Evolutionary conservation across 2,329 filamentous ascomycete species (phyloP).

Genomic region (Bipolaris victoriae): DNA sequence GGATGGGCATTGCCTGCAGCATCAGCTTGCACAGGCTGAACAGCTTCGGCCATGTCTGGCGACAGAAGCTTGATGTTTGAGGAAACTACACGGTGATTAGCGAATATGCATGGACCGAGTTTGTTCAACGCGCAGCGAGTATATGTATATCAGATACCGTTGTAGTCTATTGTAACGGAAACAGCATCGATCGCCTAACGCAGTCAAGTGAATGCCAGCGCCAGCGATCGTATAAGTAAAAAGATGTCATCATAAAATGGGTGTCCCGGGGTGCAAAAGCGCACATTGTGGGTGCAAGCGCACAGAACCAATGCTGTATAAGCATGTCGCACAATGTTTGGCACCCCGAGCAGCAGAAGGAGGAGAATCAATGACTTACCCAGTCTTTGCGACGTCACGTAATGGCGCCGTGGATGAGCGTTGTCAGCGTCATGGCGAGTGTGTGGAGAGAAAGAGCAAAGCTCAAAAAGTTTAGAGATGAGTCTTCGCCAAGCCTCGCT

Average conservation of each 20-base stretch:
- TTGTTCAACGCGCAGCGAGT: constrained; percentile 3
- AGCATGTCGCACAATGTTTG: neutral
- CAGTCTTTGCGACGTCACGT: constrained; percentile 17
- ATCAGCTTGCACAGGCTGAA: constrained; percentile 15
- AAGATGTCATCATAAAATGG: constrained; percentile 34
- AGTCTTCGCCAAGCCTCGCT: constrained; percentile 15
- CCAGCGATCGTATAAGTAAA: constrained; percentile 33
- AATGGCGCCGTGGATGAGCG: constrained; percentile 15
- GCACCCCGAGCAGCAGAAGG: neutral
- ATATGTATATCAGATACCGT: constrained; percentile 45
- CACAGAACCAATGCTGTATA: neutral
- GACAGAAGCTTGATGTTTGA: constrained; percentile 10
- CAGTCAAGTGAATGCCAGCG: constrained; percentile 44
- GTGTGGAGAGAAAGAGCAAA: constrained; percentile 10
- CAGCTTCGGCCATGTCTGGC: constrained; percentile 24
- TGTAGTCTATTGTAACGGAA: constrained; percentile 47
- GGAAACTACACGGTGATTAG: constrained; percentile 22
- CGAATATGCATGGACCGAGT: neutral
- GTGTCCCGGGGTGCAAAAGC: neutral
- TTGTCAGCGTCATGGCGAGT: constrained; percentile 19
- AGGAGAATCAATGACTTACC: constrained; percentile 12
- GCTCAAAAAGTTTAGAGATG: constrained; percentile 12
- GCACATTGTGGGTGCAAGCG: constrained; percentile 1
- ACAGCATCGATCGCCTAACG: constrained; percentile 40
- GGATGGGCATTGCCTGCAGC: constrained; percentile 13